Base-by-base conservation (phyloP, 1,284 basidiomycete genomes). In the Sporisorium scitamineum region DNA sequence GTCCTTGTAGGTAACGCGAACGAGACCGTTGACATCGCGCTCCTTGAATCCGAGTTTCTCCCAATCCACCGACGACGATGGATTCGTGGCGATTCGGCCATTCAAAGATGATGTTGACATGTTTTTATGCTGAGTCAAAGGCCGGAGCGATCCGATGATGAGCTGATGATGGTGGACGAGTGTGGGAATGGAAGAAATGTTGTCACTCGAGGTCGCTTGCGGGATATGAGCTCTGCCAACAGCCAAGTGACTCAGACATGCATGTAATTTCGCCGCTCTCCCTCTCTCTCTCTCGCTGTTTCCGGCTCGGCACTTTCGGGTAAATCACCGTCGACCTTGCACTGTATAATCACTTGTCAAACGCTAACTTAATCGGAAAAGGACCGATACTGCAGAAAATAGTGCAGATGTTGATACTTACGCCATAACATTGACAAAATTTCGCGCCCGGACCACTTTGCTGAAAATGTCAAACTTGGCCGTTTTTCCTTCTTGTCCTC, bases 1-100 rank as follows among this genome's bases (percentile, higher is more conserved):
- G 29, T 80, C 63, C 39, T 68, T 64, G 66, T 64, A 81, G 16
- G 67, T 71, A 52, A 78, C 70, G 26, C 62, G 61, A 2, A 80
- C 70, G 29, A 72, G 61, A 31, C 72, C 78, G 58, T 80, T 80
- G 56, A 78, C 76, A 10, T 68, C 61, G 27, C 72, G 61, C 63
- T 78, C 76, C 50, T 68, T 71, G 72, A 80, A 80, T 24, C 73
- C 76, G 47, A 80, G 68, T 20, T 69, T 70, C 18, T 55, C 42
- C 78, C 78, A 80, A 34, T 80, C 73, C 20, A 78, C 41, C 26
- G 50, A 59, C 7, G 52, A 26, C 5, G 76, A 60, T 24, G 78
- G 78, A 24, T 55, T 34, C 18, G 78, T 79, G 20, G 78, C 78
- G 34, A 76, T 66, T 20, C 65, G 62, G 9, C 57, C 61, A 42